These are phyloP conservation scores for Sporobolomyces phaffii DNA, from an alignment of 768 basidiomycete species.

Conservation along the genomic window DNA sequence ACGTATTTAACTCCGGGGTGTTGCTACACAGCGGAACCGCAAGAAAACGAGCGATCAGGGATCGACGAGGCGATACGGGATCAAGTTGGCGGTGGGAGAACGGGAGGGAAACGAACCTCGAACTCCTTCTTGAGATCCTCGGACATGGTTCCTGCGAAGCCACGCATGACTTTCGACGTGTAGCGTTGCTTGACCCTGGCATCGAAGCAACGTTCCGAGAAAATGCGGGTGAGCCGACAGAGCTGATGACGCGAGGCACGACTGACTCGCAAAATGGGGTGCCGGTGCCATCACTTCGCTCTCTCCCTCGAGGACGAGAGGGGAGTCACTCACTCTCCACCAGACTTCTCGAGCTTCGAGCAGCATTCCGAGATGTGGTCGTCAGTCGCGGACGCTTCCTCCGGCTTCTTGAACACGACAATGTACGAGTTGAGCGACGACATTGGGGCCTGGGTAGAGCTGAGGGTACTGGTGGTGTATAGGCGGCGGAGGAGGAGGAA, in stretches of 20 bases:
- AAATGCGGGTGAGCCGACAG: no score
- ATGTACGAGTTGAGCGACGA: slow-evolving; percentile 29
- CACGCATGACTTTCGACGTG: slow-evolving; percentile 23
- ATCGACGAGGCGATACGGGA: background rate
- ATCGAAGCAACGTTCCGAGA: no score
- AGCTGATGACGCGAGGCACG: no score
- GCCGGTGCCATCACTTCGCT: no score
- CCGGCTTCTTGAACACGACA: slow-evolving; percentile 31
- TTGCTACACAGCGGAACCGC: background rate
- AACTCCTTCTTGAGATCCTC: slow-evolving; percentile 36
- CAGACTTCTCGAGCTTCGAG: background rate
- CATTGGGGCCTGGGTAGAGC: background rate
- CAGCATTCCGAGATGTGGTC: slow-evolving; percentile 11
- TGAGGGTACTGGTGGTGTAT: background rate
- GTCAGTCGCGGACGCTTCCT: slow-evolving; percentile 19
- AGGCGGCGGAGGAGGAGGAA: background rate
- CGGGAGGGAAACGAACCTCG: slow-evolving; percentile 11
- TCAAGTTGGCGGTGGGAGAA: background rate
- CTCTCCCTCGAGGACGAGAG: background rate
- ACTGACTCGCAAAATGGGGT: no score
- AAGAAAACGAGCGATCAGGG: background rate
- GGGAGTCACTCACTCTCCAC: slow-evolving; percentile 17
- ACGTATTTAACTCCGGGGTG: slow-evolving; percentile 34
- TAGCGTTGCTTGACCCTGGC: slow-evolving; percentile 30
- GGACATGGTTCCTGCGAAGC: slow-evolving; percentile 32